A percentile compares a stretch with the other conserved stretches of the same genome.
phyloP scores from a whole-genome alignment of 2,329 filamentous ascomycete species.

The Dactylellina leptospora region DNA sequence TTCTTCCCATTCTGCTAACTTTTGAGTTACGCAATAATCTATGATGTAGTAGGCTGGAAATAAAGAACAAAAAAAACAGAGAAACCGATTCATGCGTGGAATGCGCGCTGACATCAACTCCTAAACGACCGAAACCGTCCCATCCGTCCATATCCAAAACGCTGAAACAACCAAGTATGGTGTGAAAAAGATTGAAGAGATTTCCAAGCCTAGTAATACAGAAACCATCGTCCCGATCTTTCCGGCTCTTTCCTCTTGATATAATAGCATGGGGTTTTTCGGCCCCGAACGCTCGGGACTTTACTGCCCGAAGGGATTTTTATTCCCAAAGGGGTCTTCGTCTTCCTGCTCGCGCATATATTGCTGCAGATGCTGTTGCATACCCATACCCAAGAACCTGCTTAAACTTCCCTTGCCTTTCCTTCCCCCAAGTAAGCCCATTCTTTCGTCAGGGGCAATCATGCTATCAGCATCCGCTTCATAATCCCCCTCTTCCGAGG shows the following conservation, averaged over 20 bases:
- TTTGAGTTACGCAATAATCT: neutral
- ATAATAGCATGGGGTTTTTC: no score
- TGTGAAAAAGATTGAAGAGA: neutral
- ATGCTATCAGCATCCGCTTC: conserved; percentile 35
- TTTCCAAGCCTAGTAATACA: neutral
- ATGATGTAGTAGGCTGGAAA: neutral
- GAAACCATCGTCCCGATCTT: neutral
- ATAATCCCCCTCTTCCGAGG: conserved; percentile 36
- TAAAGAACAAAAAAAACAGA: neutral
- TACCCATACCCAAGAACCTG: conserved; percentile 5
- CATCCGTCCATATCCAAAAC: neutral
- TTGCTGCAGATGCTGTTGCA: conserved; percentile 12
- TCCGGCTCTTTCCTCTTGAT: neutral
- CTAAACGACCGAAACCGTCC: conserved; percentile 1
- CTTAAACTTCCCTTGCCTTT: conserved; percentile 27
- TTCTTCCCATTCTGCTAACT: conserved; percentile 20
- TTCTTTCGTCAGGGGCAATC: conserved; percentile 43
- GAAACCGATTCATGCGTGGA: neutral
- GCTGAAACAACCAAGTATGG: neutral
- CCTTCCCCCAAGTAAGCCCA: conserved; percentile 16
- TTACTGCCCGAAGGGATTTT: no score
- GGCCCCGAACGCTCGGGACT: no score
- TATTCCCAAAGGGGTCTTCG: conserved; percentile 10
- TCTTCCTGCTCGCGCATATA: conserved; percentile 12
- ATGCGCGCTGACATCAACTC: conserved; percentile 13